Evolutionary conservation across 768 basidiomycete genomes (phyloP), one percentile per base, ranked within the genome.

Genomic region (Lactarius sanguifluus): DNA sequence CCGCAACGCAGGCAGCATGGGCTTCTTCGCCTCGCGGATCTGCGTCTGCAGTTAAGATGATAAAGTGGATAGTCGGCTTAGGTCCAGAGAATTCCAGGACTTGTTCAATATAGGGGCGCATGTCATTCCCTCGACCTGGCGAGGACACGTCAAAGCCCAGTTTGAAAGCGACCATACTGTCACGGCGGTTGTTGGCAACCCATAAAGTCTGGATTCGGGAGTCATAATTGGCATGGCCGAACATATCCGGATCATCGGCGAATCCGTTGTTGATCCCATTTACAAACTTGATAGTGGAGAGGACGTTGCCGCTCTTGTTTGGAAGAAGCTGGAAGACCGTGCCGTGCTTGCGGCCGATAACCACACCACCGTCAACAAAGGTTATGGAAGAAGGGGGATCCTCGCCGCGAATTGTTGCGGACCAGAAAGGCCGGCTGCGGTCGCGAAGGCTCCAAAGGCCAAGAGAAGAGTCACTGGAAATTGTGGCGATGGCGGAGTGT

Each of bases 51-150:
- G 90, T 91, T 52, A 94, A 82, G 62, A 94, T 92, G 71, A 94
- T 91, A 74, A 94, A 92, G 75, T 94, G 90, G 64, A 94, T 93
- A 3, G 92, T 92, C 12, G 92, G 83, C 75, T 92, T 92, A 34
- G 90, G 89, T 40, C 91, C 91, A 41, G 80, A 80, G 74, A 94
- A 94, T 78, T 94, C 92, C 68, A 88, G 84, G 56, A 91, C 83
- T 75, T 94, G 92, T 64, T 94, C 92, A 45, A 92, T 86, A 72
- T 85, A 87, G 40, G 85, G 81, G 52, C 84, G 81, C 18, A 80
- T 77, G 32, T 92, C 88, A 64, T 90, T 89, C 20, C 85, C 83
- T 30, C 81, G 81, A 18, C 82, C 76, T 50, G 83, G 83, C 50
- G 83, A 81, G 30, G 85, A 80, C 41, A 77, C 73, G 60, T 92